Conservation (phyloP, 1,284 basidiomycete species). For the Xerocomus cyaneibrunnescens region DNA sequence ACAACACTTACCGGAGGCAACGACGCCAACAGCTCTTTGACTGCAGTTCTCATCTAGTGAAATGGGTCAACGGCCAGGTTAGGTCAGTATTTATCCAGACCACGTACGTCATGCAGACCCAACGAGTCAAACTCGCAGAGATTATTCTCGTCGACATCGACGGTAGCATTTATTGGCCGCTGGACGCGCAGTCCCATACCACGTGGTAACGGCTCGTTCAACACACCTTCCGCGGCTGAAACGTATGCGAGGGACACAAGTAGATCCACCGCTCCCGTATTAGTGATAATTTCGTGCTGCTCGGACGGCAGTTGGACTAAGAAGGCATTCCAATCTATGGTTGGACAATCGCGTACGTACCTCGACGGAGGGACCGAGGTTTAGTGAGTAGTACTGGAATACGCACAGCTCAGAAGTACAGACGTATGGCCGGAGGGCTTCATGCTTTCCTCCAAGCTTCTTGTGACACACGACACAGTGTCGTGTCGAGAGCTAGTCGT, state of each 20-base stretch:
- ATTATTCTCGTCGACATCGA: constrained; percentile 30
- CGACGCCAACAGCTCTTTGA: constrained; percentile 44
- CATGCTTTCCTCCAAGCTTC: constrained; percentile 49
- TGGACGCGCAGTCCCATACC: constrained; percentile 58
- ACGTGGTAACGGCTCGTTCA: constrained; percentile 57
- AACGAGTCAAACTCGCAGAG: constrained; percentile 53
- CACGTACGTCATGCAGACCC: constrained; percentile 34
- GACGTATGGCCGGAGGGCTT: constrained; percentile 65
- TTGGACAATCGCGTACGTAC: constrained; percentile 34
- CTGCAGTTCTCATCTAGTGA: constrained; percentile 46
- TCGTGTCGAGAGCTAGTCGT: constrained; percentile 52
- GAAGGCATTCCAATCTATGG: neutral
- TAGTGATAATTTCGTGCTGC: constrained; percentile 63
- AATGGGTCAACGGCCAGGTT: neutral
- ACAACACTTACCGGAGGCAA: constrained; percentile 46
- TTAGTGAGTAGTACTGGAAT: constrained; percentile 63
- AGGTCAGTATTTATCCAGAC: neutral
- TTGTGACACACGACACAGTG: constrained; percentile 66
- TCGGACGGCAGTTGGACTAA: neutral
- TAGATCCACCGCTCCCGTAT: constrained; percentile 57
- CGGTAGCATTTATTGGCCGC: constrained; percentile 17
- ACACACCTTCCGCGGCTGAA: constrained; percentile 47
- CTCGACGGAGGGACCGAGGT: constrained; percentile 62
- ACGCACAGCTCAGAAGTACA: constrained; percentile 58
- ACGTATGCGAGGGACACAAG: constrained; percentile 59